These are phyloP conservation scores for Globisporangium yorkense DNA, from an alignment of 352 stramenopile species.

Conservation along the genomic window DNA sequence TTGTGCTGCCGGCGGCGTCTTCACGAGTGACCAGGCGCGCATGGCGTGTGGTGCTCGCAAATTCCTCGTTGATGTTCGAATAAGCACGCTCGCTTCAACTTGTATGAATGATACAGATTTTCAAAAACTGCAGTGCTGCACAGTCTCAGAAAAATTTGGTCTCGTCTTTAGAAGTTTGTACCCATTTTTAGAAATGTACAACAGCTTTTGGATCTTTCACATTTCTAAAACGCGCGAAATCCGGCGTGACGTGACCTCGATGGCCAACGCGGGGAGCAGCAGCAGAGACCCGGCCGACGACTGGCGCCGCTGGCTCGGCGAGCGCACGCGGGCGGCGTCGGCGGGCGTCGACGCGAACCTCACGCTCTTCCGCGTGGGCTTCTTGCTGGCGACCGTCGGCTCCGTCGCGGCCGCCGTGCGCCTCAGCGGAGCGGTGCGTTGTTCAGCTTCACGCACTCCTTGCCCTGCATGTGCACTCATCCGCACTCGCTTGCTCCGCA, in stretches of 20 bases:
- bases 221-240: too few relatives aligned
- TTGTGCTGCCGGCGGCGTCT: too few relatives aligned
- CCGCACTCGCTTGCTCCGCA: constrained; percentile 3
- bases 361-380: constrained; percentile 52
- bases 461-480: not conserved
- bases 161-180: too few relatives aligned
- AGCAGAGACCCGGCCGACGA: not conserved
- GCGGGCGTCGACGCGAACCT: constrained; percentile 65
- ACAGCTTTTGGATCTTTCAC: too few relatives aligned
- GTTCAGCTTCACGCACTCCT: not conserved
- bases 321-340: constrained; percentile 26
- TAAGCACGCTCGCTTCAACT: too few relatives aligned
- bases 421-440: constrained; percentile 49
- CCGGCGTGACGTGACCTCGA: not conserved
- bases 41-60: too few relatives aligned
- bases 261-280: not conserved
- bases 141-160: too few relatives aligned
- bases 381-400: constrained; percentile 33
- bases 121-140: too few relatives aligned
- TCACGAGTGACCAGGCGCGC: too few relatives aligned
- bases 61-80: too few relatives aligned
- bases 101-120: too few relatives aligned
- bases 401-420: constrained; percentile 38
- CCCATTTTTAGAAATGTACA: too few relatives aligned
- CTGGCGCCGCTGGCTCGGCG: constrained; percentile 26